phyloP scores from a whole-genome alignment of 371 early-diverging fungal genomes.

The Lichtheimia hyalospora region DNA sequence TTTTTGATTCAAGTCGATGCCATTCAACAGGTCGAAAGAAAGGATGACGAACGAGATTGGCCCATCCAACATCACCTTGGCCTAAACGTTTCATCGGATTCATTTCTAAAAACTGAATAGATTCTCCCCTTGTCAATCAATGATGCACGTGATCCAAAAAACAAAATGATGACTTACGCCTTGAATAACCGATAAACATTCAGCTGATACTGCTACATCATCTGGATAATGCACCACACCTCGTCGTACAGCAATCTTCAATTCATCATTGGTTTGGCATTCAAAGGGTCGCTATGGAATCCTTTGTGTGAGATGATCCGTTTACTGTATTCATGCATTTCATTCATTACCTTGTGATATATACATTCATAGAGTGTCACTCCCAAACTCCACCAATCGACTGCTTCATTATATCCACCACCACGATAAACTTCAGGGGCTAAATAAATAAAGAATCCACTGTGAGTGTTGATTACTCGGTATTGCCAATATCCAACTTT shows the following conservation, averaged over 20 bases:
- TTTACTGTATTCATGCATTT: background rate
- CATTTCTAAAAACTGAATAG: constrained; percentile 46
- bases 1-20: constrained; percentile 43
- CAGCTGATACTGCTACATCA: constrained; percentile 53
- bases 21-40: constrained; percentile 55
- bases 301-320: background rate
- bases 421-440: constrained; percentile 82
- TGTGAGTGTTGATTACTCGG: background rate
- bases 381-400: constrained; percentile 96
- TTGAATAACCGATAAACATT: constrained; percentile 63
- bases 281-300: constrained; percentile 60
- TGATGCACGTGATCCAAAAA: background rate
- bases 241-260: constrained; percentile 56
- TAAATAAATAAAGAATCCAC: constrained; percentile 19
- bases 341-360: constrained; percentile 47
- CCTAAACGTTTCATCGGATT: constrained; percentile 54
- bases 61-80: constrained; percentile 46
- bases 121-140: background rate
- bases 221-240: constrained; percentile 60
- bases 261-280: constrained; percentile 48
- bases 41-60: constrained; percentile 46
- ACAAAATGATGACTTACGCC: constrained; percentile 46
- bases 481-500: constrained; percentile 11
- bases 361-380: constrained; percentile 76
- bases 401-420: constrained; percentile 70